Conservation (phyloP, 2,329 filamentous ascomycete genomes). For the Clarireedia hainanense region DNA sequence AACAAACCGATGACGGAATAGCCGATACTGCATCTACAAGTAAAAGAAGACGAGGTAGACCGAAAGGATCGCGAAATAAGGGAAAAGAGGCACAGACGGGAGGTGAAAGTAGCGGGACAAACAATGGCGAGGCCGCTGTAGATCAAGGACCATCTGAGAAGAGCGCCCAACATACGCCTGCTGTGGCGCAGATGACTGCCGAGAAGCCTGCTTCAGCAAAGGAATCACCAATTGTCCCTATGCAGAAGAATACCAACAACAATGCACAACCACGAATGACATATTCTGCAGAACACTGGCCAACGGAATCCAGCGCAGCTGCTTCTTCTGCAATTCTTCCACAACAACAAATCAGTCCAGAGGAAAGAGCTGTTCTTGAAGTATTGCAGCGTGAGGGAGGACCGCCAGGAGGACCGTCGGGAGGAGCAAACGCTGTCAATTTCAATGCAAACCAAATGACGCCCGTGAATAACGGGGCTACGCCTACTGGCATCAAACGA, state of each 20-base stretch:
- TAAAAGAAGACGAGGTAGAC: slow-evolving; percentile 34
- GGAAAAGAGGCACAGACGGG: slow-evolving; percentile 15
- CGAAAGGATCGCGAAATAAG: slow-evolving; percentile 46
- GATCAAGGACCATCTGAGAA: slow-evolving; percentile 14
- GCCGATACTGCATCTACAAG: slow-evolving; percentile 16
- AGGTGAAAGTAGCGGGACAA: not conserved
- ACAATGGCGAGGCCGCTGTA: not conserved
- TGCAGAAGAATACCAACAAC: slow-evolving; percentile 30
- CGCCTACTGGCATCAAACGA: slow-evolving; percentile 18
- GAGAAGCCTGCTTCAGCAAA: slow-evolving; percentile 11
- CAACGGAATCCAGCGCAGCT: slow-evolving; percentile 14
- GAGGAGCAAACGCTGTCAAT: slow-evolving; percentile 9
- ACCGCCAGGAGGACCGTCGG: slow-evolving; percentile 4
- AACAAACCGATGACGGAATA: slow-evolving; percentile 12
- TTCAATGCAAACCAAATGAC: slow-evolving; percentile 18
- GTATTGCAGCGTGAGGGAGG: slow-evolving; percentile 22
- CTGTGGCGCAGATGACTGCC: slow-evolving; percentile 12
- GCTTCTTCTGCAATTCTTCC: slow-evolving; percentile 8
- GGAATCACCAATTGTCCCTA: slow-evolving; percentile 5
- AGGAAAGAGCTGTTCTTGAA: slow-evolving; percentile 28
- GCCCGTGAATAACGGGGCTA: slow-evolving; percentile 13
- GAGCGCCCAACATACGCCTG: slow-evolving; percentile 12
- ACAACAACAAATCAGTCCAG: slow-evolving; percentile 25
- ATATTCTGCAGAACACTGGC: slow-evolving; percentile 22
- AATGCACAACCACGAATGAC: slow-evolving; percentile 8